phyloP scores from a whole-genome alignment of 2,329 filamentous ascomycete species.

The Curvularia hawaiiensis region DNA sequence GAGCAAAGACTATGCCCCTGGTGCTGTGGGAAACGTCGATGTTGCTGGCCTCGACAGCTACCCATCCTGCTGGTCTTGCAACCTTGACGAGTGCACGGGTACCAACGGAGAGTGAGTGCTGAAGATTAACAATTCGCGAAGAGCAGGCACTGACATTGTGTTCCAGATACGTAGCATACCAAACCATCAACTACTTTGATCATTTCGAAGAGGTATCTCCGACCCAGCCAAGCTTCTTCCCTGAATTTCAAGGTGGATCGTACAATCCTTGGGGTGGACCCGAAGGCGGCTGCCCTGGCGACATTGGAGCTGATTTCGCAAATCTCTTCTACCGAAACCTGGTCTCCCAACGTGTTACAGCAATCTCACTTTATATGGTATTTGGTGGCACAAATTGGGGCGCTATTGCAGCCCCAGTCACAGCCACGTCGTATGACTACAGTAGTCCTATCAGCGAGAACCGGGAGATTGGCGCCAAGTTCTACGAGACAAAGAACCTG shows the following conservation, averaged over 20 bases:
- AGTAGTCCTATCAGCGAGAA: slow-evolving; percentile 66
- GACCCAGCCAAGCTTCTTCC: slow-evolving; percentile 60
- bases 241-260: slow-evolving; percentile 64
- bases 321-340: slow-evolving; percentile 69
- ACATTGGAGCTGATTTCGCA: slow-evolving; percentile 64
- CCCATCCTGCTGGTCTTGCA: slow-evolving; percentile 66
- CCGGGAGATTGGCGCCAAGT: slow-evolving; percentile 63
- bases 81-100: slow-evolving; percentile 63
- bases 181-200: slow-evolving; percentile 54
- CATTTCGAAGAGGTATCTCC: slow-evolving; percentile 51
- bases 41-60: slow-evolving; percentile 60
- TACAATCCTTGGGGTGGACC: slow-evolving; percentile 69
- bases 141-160: slow-evolving; percentile 4
- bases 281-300: slow-evolving; percentile 58
- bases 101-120: slow-evolving; percentile 58
- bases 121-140: too few relatives aligned
- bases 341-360: slow-evolving; percentile 64
- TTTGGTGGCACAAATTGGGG: slow-evolving; percentile 71
- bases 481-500: slow-evolving; percentile 66
- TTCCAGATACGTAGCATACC: slow-evolving; percentile 58
- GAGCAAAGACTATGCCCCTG: slow-evolving; percentile 63
- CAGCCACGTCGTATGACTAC: slow-evolving; percentile 68
- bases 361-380: slow-evolving; percentile 68
- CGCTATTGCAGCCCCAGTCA: slow-evolving; percentile 61
- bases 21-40: slow-evolving; percentile 61